A percentile compares a stretch with the other conserved stretches of the same genome.
These are phyloP conservation scores for Entamoeba moshkovskii DNA, from an alignment of 208 protist species.

Conservation along the genomic window DNA sequence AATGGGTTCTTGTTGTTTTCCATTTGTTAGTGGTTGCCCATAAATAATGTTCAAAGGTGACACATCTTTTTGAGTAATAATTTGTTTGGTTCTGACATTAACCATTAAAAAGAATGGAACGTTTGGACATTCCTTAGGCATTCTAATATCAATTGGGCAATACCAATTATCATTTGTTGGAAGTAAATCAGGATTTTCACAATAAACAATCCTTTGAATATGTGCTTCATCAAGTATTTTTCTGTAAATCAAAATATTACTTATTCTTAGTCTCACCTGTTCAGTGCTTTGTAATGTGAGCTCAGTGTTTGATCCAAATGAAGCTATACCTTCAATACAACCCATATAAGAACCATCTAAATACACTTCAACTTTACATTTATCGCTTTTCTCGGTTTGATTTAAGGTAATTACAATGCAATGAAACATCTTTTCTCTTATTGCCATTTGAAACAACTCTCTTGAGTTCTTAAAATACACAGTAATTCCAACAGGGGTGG, in stretches of 20 bases:
- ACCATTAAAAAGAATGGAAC: not conserved
- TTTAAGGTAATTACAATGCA: not conserved
- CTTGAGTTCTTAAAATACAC: not conserved
- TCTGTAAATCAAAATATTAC: not conserved
- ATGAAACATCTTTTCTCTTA: not conserved
- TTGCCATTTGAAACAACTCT: not conserved
- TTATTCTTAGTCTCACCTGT: not conserved
- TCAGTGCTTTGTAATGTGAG: not conserved
- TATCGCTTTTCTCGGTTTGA: not conserved
- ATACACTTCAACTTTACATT: not conserved
- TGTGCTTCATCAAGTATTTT: not conserved
- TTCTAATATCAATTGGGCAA: not conserved
- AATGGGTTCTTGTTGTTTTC: not conserved
- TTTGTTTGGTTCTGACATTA: not conserved
- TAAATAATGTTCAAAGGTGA: not conserved
- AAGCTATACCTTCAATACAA: not conserved
- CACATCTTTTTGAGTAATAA: not conserved
- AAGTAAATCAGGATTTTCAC: not conserved
- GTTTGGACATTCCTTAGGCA: not conserved
- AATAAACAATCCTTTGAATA: not conserved
- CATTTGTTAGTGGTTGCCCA: not conserved
- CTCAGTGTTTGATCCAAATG: not conserved
- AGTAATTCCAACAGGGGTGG: not conserved
- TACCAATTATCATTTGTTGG: not conserved
- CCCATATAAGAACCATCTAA: not conserved